Percentiles rank a stretch among this genome's conserved stretches.
Evolutionary conservation across 768 basidiomycete genomes (phyloP).

Genomic region (Exidia glandulosa): DNA sequence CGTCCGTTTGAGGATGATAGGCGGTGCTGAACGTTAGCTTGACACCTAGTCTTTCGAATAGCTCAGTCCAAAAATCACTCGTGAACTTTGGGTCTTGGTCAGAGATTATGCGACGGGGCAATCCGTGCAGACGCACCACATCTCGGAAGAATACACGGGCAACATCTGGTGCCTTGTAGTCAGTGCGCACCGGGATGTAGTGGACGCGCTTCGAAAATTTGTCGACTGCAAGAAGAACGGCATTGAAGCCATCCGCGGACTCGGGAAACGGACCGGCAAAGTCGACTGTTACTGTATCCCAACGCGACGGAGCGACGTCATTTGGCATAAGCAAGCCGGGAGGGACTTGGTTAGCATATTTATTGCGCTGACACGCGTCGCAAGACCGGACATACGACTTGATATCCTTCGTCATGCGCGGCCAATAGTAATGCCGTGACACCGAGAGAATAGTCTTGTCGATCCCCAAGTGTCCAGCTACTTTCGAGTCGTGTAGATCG

Average conservation of each 20-base stretch:
- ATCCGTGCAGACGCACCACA: conserved; percentile 18
- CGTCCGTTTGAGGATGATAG: conserved; percentile 29
- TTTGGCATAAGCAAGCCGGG: too few relatives aligned
- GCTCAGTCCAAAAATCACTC: conserved; percentile 19
- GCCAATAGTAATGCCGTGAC: conserved; percentile 10
- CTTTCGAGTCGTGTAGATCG: conserved; percentile 4
- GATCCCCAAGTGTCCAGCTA: conserved; percentile 11
- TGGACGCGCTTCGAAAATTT: too few relatives aligned
- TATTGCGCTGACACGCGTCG: conserved; percentile 22
- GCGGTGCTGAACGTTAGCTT: conserved; percentile 22
- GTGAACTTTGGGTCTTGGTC: conserved; percentile 23
- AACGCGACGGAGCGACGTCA: too few relatives aligned
- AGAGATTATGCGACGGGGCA: conserved; percentile 20
- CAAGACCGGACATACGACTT: conserved; percentile 21
- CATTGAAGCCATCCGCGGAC: too few relatives aligned
- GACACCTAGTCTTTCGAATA: conserved; percentile 14
- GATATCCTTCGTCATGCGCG: conserved; percentile 21
- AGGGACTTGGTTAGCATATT: conserved; percentile 10
- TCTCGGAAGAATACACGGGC: conserved; percentile 13
- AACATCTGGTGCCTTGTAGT: conserved; percentile 2
- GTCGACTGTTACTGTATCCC: too few relatives aligned
- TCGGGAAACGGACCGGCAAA: too few relatives aligned
- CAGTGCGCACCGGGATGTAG: too few relatives aligned
- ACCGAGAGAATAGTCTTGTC: conserved; percentile 13
- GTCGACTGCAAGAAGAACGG: too few relatives aligned